These are phyloP conservation scores for Boletus semigastroideus DNA, from an alignment of 1,284 basidiomycete genomes.

Conservation along the genomic window DNA sequence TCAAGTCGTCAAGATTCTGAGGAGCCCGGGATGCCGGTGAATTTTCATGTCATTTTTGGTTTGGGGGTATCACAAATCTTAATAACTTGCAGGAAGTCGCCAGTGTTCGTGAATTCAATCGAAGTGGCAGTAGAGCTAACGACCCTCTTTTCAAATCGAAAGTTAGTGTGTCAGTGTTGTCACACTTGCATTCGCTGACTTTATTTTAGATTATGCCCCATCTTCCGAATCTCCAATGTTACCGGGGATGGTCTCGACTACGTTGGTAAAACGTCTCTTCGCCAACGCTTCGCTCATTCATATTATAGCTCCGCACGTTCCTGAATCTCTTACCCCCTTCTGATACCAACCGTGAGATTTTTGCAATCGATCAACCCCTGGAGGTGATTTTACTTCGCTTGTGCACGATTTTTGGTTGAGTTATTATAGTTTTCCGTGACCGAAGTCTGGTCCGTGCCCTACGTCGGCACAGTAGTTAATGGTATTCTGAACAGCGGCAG, in stretches of 20 bases:
- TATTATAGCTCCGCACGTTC: constrained; percentile 70
- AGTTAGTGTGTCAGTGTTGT: constrained; percentile 16
- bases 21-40: constrained; percentile 89
- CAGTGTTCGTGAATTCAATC: constrained; percentile 72
- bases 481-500: constrained; percentile 83
- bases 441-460: constrained; percentile 89
- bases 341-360: constrained; percentile 78
- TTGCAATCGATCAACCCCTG: constrained; percentile 81
- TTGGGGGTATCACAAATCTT: neutral
- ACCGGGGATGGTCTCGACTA: constrained; percentile 89
- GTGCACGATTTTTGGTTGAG: constrained; percentile 7
- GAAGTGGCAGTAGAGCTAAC: constrained; percentile 81
- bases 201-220: constrained; percentile 74
- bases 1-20: constrained; percentile 91
- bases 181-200: constrained; percentile 11
- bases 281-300: constrained; percentile 8
- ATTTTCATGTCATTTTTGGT: constrained; percentile 12
- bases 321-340: constrained; percentile 85
- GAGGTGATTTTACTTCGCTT: constrained; percentile 53
- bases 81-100: constrained; percentile 55
- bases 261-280: constrained; percentile 39
- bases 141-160: constrained; percentile 52
- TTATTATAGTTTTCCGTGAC: constrained; percentile 69
- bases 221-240: constrained; percentile 94
- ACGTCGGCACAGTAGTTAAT: constrained; percentile 94